Conservation (phyloP, 2,329 filamentous ascomycete species). For the Claviceps monticola region DNA sequence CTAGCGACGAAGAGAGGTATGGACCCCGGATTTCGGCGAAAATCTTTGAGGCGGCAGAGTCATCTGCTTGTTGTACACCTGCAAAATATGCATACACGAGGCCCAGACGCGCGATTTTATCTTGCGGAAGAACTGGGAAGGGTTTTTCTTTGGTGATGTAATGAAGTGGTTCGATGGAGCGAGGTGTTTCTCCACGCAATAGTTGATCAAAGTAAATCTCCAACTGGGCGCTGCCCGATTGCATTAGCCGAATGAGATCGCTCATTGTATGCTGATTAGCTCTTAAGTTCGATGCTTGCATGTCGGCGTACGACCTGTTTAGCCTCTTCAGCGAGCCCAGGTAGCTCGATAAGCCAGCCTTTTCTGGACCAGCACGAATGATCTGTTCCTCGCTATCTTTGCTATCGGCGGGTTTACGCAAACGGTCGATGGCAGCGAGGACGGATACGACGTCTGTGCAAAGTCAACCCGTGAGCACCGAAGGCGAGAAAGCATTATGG, state of each 20-base stretch:
- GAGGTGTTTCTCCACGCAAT: conserved; percentile 60
- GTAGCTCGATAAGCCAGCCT: conserved; percentile 70
- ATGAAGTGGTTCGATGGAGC: conserved; percentile 75
- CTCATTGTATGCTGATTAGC: conserved; percentile 81
- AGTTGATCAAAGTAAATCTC: conserved; percentile 73
- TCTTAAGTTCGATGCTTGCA: conserved; percentile 80
- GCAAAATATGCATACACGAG: conserved; percentile 69
- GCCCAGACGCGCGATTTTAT: conserved; percentile 60
- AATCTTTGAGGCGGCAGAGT: conserved; percentile 62
- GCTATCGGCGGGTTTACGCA: conserved; percentile 83
- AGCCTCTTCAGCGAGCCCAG: conserved; percentile 81
- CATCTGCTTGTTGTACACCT: conserved; percentile 42
- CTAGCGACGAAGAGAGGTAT: conserved; percentile 69
- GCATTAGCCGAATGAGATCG: conserved; percentile 65
- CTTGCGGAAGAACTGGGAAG: conserved; percentile 68
- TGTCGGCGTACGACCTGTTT: conserved; percentile 67
- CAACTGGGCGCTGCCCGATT: conserved; percentile 66
- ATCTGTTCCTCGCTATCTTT: conserved; percentile 86
- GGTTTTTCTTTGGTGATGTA: conserved; percentile 80
- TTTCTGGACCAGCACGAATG: conserved; percentile 74
- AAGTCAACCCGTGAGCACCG: conserved; percentile 7
- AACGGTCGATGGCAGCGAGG: conserved; percentile 71
- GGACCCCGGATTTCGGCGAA: conserved; percentile 79
- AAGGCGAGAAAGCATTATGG: too few species aligned
- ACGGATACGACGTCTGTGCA: conserved; percentile 67